A percentile compares a stretch with the other conserved stretches of the same genome.
phyloP scores from a whole-genome alignment of 2,329 filamentous ascomycete genomes.

The Catunica adiposa region DNA sequence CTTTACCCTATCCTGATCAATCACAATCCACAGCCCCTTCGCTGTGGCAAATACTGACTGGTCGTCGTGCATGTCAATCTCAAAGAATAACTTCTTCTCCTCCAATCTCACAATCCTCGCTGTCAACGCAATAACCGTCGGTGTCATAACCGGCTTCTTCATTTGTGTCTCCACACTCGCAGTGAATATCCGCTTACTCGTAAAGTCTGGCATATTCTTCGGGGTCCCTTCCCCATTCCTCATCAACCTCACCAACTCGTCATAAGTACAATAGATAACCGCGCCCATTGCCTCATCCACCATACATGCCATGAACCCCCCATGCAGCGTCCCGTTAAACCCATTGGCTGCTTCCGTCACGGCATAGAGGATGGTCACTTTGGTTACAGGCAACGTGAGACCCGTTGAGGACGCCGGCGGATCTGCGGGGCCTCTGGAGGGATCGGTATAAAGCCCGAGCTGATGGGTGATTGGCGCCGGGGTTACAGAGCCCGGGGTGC shows the following conservation, averaged over 20 bases:
- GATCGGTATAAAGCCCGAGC: constrained; percentile 17
- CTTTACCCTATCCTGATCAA: neutral
- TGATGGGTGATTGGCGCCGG: constrained; percentile 16
- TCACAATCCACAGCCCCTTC: constrained; percentile 10
- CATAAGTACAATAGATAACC: constrained; percentile 17
- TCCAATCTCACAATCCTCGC: constrained; percentile 15
- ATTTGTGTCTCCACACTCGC: constrained; percentile 16
- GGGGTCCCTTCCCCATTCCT: constrained; percentile 6
- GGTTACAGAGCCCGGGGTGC: neutral
- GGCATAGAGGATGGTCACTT: constrained; percentile 17
- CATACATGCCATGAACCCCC: constrained; percentile 17
- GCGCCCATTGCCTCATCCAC: constrained; percentile 20
- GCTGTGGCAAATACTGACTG: constrained; percentile 3
- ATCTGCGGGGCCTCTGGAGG: neutral
- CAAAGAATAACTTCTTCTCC: constrained; percentile 15
- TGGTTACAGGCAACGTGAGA: constrained; percentile 14
- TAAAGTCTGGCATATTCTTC: constrained; percentile 5
- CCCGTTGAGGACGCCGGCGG: constrained; percentile 5
- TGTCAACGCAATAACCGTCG: constrained; percentile 15
- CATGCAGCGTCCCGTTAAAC: constrained; percentile 18
- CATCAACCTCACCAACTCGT: neutral
- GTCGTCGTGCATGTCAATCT: constrained; percentile 14
- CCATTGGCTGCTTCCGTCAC: constrained; percentile 17
- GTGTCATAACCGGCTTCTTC: constrained; percentile 15
- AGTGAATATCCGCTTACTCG: constrained; percentile 12